Conservation (phyloP, 192 early-diverging fungal species). For the Linnemannia schmuckeri region DNA sequence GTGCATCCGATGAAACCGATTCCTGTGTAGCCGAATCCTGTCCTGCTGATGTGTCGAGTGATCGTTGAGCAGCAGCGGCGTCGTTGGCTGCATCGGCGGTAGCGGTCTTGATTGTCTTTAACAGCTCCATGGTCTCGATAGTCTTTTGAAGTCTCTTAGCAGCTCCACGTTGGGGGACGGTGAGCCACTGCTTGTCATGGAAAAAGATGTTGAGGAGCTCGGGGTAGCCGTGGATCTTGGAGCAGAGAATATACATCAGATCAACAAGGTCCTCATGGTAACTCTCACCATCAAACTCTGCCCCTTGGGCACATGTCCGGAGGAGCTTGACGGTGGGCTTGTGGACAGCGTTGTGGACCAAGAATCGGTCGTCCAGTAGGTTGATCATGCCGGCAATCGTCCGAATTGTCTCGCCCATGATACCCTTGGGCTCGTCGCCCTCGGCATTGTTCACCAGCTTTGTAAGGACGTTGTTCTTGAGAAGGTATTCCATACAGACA, state of each 20-base stretch:
- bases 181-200: slow-evolving; percentile 73
- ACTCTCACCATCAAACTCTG: slow-evolving; percentile 60
- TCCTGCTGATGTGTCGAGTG: slow-evolving; percentile 19
- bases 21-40: slow-evolving; percentile 28
- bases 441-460: slow-evolving; percentile 85
- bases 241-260: slow-evolving; percentile 83
- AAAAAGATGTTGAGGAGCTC: slow-evolving; percentile 84
- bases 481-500: slow-evolving; percentile 90
- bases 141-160: slow-evolving; percentile 41
- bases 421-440: slow-evolving; percentile 81
- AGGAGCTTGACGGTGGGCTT: slow-evolving; percentile 86
- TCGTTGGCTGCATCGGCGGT: slow-evolving; percentile 10
- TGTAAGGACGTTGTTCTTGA: slow-evolving; percentile 86
- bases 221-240: slow-evolving; percentile 84
- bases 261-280: slow-evolving; percentile 76
- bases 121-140: slow-evolving; percentile 47
- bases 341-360: slow-evolving; percentile 92
- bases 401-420: slow-evolving; percentile 83
- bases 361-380: slow-evolving; percentile 87
- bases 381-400: slow-evolving; percentile 86
- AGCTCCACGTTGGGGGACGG: slow-evolving; percentile 63
- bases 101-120: slow-evolving; percentile 25
- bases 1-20: background rate
- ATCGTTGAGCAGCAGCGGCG: background rate
- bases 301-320: slow-evolving; percentile 70